These are phyloP conservation scores for Echites panduratus DNA, from an alignment of 257 asterid genomes.

Conservation along the genomic window DNA sequence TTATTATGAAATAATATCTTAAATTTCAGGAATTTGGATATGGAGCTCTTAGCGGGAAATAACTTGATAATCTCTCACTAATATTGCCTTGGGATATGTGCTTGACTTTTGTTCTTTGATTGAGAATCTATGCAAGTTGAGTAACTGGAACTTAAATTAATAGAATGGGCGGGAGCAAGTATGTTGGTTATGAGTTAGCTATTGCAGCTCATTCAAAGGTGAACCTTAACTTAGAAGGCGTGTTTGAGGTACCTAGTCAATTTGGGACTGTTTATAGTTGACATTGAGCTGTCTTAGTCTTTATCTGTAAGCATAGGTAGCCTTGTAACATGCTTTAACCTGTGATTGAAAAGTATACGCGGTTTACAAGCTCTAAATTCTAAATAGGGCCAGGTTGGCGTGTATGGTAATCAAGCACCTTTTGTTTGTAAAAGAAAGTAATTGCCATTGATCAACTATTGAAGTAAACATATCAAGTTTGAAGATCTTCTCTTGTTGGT, in stretches of 20 bases:
- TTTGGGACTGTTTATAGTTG: neutral
- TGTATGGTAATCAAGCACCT: neutral
- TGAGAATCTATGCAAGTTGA: neutral
- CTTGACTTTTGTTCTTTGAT: neutral
- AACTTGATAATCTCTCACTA: too few species aligned
- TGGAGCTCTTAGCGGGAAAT: too few species aligned
- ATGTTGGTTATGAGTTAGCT: neutral
- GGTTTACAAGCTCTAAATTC: neutral
- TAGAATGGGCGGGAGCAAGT: neutral
- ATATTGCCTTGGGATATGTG: too few species aligned
- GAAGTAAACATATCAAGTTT: neutral
- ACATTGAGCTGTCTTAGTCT: neutral
- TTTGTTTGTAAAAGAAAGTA: neutral
- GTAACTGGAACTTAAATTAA: neutral
- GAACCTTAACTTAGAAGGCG: neutral
- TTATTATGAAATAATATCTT: too few species aligned
- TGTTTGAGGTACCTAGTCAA: neutral
- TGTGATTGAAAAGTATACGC: neutral
- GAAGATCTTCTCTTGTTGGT: neutral
- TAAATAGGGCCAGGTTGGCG: neutral
- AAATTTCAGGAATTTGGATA: too few species aligned
- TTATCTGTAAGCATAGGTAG: neutral
- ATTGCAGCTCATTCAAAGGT: neutral
- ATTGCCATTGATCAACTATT: neutral
- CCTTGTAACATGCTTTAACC: neutral